phyloP scores from a whole-genome alignment of 768 basidiomycete genomes.

The Neoboletus magnificus region DNA sequence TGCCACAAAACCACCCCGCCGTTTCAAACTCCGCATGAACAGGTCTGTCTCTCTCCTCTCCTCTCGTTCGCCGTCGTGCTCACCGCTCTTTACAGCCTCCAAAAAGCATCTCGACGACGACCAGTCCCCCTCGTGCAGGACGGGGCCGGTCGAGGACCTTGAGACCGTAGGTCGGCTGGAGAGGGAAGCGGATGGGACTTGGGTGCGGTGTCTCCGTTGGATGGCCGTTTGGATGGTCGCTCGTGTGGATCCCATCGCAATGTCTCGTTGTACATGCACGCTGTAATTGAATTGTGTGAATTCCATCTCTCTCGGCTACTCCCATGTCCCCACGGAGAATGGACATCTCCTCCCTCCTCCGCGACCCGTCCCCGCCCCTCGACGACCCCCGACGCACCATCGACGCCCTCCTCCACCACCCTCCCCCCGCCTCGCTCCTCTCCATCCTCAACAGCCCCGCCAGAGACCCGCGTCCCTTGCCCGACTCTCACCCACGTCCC shows the following conservation, averaged over 20 bases:
- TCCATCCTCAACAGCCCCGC: conserved; percentile 17
- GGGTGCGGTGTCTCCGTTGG: conserved; percentile 74
- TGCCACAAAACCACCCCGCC: conserved; percentile 24
- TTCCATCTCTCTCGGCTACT: background rate
- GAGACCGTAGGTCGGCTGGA: conserved; percentile 89
- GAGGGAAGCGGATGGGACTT: conserved; percentile 74
- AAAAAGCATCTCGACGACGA: conserved; percentile 91
- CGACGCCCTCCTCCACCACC: conserved; percentile 20
- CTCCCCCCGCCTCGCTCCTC: conserved; percentile 18
- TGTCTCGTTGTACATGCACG: conserved; percentile 79
- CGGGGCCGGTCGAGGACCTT: conserved; percentile 77
- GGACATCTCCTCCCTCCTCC: conserved; percentile 74
- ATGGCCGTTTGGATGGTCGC: conserved; percentile 56
- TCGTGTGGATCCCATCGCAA: conserved; percentile 76
- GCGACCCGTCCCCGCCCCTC: conserved; percentile 24
- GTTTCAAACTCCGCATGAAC: conserved; percentile 29
- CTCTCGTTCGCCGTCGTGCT: background rate
- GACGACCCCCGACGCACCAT: conserved; percentile 6
- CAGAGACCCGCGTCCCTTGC: background rate
- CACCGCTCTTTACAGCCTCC: conserved; percentile 41
- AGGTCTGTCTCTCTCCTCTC: conserved; percentile 38
- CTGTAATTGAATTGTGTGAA: conserved; percentile 3
- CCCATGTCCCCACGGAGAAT: conserved; percentile 64
- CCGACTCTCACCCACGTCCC: conserved; percentile 3
- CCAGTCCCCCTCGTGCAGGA: conserved; percentile 63